Base-by-base conservation (phyloP, 2,329 filamentous ascomycete genomes). In the Ustilaginoidea virens region DNA sequence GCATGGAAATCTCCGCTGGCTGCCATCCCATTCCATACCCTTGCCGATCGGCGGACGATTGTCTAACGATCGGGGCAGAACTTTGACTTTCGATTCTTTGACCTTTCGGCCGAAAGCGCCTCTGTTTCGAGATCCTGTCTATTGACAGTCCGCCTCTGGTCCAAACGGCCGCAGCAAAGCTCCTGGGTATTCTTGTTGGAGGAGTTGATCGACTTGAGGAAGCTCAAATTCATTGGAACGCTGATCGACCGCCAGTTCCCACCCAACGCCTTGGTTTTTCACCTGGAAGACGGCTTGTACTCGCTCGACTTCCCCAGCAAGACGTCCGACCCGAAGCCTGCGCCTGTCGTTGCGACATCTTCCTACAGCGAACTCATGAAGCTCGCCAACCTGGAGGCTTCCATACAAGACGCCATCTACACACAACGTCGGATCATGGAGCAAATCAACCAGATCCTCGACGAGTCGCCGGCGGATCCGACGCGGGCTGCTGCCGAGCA, bases 281-380 rank as follows among this genome's bases (percentile, higher is more conserved):
- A 92, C 48, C 75, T 94, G 34, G 61, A 72, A 5, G 86, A 94
- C 47, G 86, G 86, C 17, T 66, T 92, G 27, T 93, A 94, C 55
- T 81, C 80, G 10, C 71, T 79, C 46, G 78, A 86, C 40, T 60
- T 86, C 13, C 68, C 73, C 1, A 53, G 48, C 26, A 56, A 53
- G 32, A 48, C 53, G 11, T 47, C 58, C n/a, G 56, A 62, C 3
- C 66, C 69, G 1, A 71, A 67, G 36, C 56, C 67, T 15, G 61
- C 64, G 5, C 51, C 62, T 1, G 40, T 58, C 3, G 48, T 68
- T 0, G 57, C 68, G 0, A 85, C 79, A 0, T 85, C 83, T 0
- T 85, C 85, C 0, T 94, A 92, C 49, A 85, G 83, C 44, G 73
- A 80, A 2, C 61, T 96, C 13, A 87, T 94, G 75, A 77, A 80